Percentiles rank a stretch among this genome's conserved stretches.
phyloP scores from a whole-genome alignment of 1,284 basidiomycete species.

The Tilletia caries region DNA sequence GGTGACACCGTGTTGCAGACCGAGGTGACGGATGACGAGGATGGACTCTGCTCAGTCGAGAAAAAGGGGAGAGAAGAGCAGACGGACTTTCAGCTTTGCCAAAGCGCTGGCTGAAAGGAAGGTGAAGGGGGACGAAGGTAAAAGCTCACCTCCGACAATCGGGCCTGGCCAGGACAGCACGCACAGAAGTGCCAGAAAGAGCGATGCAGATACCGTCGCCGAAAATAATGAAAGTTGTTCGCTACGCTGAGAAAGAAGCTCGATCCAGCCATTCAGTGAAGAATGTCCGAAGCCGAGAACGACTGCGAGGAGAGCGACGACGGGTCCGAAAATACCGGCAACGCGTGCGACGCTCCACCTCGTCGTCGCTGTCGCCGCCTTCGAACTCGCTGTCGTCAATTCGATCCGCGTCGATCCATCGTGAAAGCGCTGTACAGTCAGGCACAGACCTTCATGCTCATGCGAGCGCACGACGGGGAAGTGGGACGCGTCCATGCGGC shows the following conservation, averaged over 20 bases:
- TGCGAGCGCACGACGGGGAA: not conserved
- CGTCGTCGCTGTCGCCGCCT: not conserved
- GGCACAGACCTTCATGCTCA: not conserved
- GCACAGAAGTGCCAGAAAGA: not conserved
- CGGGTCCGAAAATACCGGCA: no score
- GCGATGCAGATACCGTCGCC: no score
- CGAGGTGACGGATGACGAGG: not conserved
- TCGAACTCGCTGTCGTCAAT: not conserved
- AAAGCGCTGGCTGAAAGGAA: no score
- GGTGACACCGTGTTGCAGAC: not conserved
- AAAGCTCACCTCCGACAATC: slow-evolving; percentile 3
- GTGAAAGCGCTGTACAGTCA: no score
- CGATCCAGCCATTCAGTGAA: no score
- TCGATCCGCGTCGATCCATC: not conserved
- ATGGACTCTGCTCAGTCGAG: not conserved
- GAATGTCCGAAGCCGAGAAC: not conserved
- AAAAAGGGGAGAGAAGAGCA: not conserved
- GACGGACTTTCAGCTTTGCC: not conserved
- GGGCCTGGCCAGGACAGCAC: not conserved
- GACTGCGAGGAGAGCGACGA: not conserved
- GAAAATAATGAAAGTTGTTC: no score
- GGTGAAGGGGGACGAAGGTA: no score
- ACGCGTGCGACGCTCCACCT: no score
- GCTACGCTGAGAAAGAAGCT: no score
- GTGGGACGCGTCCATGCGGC: not conserved